phyloP scores from a whole-genome alignment of 371 early-diverging fungal genomes.

The Racocetra persica region DNA sequence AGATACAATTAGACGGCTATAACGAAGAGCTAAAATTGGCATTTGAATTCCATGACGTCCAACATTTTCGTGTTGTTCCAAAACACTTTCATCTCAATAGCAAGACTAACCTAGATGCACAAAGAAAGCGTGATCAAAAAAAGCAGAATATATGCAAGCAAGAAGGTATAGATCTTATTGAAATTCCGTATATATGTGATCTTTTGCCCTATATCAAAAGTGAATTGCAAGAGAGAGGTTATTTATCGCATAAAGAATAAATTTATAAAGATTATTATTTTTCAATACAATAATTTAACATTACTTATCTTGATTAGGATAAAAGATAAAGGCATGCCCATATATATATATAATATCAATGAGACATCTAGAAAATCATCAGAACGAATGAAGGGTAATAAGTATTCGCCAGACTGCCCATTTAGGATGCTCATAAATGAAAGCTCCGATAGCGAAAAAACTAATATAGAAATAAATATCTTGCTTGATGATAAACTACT shows the following conservation, averaged over 20 bases:
- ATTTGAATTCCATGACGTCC: background rate
- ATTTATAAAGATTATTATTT: too few species aligned
- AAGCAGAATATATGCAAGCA: background rate
- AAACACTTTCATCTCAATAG: too few species aligned
- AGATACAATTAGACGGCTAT: background rate
- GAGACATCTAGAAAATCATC: too few species aligned
- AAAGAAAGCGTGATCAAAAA: too few species aligned
- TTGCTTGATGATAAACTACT: background rate
- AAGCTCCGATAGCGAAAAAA: slow-evolving; percentile 16
- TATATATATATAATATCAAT: slow-evolving; percentile 4
- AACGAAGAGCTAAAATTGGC: slow-evolving; percentile 24
- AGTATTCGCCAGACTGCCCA: background rate
- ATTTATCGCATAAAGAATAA: too few species aligned
- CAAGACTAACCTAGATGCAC: too few species aligned
- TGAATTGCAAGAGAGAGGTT: too few species aligned
- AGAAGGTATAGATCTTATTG: too few species aligned
- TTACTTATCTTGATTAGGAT: background rate
- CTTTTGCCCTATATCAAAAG: too few species aligned
- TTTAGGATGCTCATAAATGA: background rate
- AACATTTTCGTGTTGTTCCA: too few species aligned
- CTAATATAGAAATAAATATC: slow-evolving; percentile 15
- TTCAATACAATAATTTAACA: too few species aligned
- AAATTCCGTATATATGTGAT: too few species aligned
- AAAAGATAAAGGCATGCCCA: slow-evolving; percentile 15
- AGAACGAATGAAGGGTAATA: background rate